Evolutionary conservation across 2,329 filamentous ascomycete genomes (phyloP).

Genomic region (Neurospora crassa): DNA sequence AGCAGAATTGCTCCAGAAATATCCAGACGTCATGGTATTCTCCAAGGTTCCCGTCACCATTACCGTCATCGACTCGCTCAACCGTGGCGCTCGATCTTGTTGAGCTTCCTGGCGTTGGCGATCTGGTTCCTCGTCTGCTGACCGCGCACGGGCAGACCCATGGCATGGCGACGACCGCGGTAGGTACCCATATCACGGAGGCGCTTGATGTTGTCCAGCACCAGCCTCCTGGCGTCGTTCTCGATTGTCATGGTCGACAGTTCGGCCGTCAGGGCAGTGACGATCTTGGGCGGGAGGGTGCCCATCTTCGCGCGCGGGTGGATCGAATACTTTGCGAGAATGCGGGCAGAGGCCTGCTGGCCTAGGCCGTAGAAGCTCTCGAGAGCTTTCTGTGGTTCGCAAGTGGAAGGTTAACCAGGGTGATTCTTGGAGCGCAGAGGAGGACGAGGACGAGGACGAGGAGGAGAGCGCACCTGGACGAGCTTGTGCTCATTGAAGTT

Average conservation of each 20-base stretch:
- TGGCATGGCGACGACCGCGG: conserved; percentile 81
- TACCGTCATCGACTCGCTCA: conserved; percentile 16
- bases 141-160: conserved; percentile 83
- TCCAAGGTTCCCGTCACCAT: background rate
- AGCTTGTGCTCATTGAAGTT: conserved; percentile 78
- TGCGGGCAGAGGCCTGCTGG: conserved; percentile 54
- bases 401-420: conserved; percentile 6
- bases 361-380: conserved; percentile 83
- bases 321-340: conserved; percentile 85
- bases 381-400: conserved; percentile 52
- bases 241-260: conserved; percentile 90
- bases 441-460: conserved; percentile 4
- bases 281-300: conserved; percentile 61
- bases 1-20: background rate
- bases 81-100: conserved; percentile 41
- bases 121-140: conserved; percentile 77
- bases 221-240: conserved; percentile 67
- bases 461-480: conserved; percentile 57
- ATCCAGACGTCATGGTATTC: background rate
- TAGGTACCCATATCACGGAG: conserved; percentile 88
- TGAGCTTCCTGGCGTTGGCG: conserved; percentile 51
- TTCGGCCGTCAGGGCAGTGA: conserved; percentile 75
- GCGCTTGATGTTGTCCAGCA: conserved; percentile 77
- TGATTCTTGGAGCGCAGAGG: conserved; percentile 4
- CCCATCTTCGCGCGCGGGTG: conserved; percentile 74